A percentile compares a stretch with the other conserved stretches of the same genome.
Conservation (phyloP, 1,284 basidiomycete genomes). For the Rhodotorula sp. region DNA sequence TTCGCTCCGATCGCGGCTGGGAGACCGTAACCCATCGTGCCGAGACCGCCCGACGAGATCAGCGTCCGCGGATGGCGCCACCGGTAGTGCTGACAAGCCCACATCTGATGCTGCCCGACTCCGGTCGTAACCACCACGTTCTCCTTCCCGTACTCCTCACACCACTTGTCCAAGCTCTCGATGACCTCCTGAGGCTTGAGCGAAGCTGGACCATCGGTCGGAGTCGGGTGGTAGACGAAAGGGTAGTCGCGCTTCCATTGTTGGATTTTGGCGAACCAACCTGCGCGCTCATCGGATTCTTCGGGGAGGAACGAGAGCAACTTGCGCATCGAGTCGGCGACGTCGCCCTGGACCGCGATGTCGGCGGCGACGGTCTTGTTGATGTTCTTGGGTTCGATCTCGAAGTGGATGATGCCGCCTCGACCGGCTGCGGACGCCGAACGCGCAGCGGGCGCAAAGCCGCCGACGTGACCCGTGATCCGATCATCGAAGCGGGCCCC, state of each 20-base stretch:
- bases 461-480: constrained; percentile 86
- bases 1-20: constrained; percentile 94
- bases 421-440: constrained; percentile 81
- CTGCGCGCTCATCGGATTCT: constrained; percentile 59
- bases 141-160: constrained; percentile 71
- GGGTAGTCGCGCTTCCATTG: constrained; percentile 86
- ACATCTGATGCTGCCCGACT: constrained; percentile 99
- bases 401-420: constrained; percentile 98
- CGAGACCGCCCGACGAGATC: constrained; percentile 93
- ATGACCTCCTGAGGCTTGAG: constrained; percentile 98
- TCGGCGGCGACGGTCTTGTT: constrained; percentile 97
- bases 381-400: constrained; percentile 97
- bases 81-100: constrained; percentile 92
- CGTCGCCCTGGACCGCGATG: constrained; percentile 92
- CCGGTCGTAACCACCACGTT: constrained; percentile 88
- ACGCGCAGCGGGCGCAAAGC: constrained; percentile 86
- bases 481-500: constrained; percentile 97
- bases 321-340: constrained; percentile 74
- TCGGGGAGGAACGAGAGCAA: constrained; percentile 75
- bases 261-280: constrained; percentile 81
- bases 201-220: constrained; percentile 58
- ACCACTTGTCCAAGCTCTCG: constrained; percentile 75
- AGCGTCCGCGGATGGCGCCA: constrained; percentile 85
- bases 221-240: constrained; percentile 77
- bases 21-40: constrained; percentile 97